A percentile compares a stretch with the other conserved stretches of the same genome.
These are phyloP conservation scores for Panus rudis DNA, from an alignment of 768 basidiomycete species.

Conservation along the genomic window DNA sequence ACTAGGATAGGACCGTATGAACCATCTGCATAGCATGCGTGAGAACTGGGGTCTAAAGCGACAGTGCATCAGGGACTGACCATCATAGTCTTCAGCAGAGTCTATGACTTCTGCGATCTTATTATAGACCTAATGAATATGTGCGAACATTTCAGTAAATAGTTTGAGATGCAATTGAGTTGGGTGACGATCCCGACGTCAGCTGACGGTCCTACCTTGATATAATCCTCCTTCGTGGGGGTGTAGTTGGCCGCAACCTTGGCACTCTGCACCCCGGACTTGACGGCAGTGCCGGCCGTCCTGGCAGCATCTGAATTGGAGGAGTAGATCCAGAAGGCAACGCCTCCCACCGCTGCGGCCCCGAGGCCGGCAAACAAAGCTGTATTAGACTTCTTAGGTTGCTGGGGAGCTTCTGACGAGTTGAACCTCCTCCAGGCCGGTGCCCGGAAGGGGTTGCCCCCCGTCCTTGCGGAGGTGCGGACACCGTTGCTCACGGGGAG, in stretches of 20 bases:
- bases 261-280: conserved; percentile 53
- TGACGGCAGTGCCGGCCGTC: conserved; percentile 47
- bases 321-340: conserved; percentile 56
- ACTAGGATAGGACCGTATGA: conserved; percentile 84
- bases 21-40: conserved; percentile 50
- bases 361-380: conserved; percentile 56
- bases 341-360: conserved; percentile 50
- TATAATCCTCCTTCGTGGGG: conserved; percentile 80
- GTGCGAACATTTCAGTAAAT: background rate
- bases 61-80: conserved; percentile 33
- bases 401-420: conserved; percentile 38
- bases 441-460: conserved; percentile 24
- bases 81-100: conserved; percentile 79
- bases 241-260: conserved; percentile 65
- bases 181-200: background rate
- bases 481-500: too few relatives aligned
- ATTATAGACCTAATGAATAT: conserved; percentile 93
- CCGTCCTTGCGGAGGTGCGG: conserved; percentile 16
- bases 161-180: background rate
- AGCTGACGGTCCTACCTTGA: conserved; percentile 51
- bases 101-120: conserved; percentile 73
- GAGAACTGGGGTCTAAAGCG: background rate
- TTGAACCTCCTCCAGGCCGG: conserved; percentile 48
- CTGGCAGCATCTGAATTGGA: conserved; percentile 39
- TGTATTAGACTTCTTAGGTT: conserved; percentile 43